Evolutionary conservation across 1,139 yeast genomes (phyloP).

Genomic region (Pneumocystis carinii): DNA sequence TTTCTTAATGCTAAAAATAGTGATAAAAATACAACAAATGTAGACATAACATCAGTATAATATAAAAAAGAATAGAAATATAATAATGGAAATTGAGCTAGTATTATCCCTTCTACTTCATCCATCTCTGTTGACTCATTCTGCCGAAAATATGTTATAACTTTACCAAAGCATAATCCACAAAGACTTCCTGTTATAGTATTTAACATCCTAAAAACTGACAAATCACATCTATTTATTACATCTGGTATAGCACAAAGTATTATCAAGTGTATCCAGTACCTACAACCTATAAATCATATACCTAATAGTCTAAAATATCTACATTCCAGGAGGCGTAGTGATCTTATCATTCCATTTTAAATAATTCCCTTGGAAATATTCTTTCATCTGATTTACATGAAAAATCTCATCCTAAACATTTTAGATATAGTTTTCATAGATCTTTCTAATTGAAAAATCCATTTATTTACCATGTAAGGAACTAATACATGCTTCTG

Average conservation of each 20-base stretch:
- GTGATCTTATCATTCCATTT: slow-evolving; percentile 85
- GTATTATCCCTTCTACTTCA: neutral
- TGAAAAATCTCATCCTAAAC: slow-evolving; percentile 68
- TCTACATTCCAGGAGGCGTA: slow-evolving; percentile 88
- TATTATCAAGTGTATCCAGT: neutral
- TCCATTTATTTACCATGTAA: neutral
- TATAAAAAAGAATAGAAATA: slow-evolving; percentile 59
- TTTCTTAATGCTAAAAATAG: slow-evolving; percentile 23
- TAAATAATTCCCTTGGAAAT: slow-evolving; percentile 43
- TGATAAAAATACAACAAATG: slow-evolving; percentile 45
- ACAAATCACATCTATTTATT: neutral
- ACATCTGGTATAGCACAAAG: neutral
- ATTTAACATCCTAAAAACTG: slow-evolving; percentile 11
- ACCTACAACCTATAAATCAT: neutral
- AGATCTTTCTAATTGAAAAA: neutral
- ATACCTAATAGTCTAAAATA: neutral
- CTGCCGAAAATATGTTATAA: slow-evolving; percentile 19
- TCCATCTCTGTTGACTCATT: slow-evolving; percentile 26
- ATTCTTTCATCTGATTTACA: slow-evolving; percentile 57
- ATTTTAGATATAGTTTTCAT: neutral
- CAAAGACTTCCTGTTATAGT: slow-evolving; percentile 19
- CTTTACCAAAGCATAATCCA: slow-evolving; percentile 20
- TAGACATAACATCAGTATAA: slow-evolving; percentile 91
- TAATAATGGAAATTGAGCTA: slow-evolving; percentile 53
- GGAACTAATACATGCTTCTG: neutral